These are phyloP conservation scores for Ophiostoma triangulosporum DNA, from an alignment of 2,329 filamentous ascomycete species.

Conservation along the genomic window DNA sequence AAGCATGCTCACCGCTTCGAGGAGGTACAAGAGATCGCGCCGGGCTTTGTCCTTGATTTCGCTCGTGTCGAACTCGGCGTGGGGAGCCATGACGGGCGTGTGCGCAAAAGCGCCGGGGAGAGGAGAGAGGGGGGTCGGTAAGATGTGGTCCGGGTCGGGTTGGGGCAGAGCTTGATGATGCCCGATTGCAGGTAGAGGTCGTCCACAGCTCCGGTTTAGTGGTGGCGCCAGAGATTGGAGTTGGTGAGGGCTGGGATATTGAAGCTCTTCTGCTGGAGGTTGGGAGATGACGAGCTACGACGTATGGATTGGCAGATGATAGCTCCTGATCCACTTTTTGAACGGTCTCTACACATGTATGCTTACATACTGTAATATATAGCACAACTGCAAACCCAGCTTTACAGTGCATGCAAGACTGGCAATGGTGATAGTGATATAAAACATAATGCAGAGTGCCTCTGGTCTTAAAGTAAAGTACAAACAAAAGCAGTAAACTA, in stretches of 20 bases:
- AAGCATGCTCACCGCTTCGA: conserved; percentile 82
- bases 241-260: neutral
- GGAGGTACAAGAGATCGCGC: conserved; percentile 76
- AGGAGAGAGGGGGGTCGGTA: neutral
- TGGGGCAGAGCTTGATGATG: no score
- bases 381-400: no score
- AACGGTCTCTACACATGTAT: neutral
- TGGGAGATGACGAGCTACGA: neutral
- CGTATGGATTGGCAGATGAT: neutral
- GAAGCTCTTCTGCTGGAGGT: neutral
- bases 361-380: no score
- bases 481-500: no score
- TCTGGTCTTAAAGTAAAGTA: no score
- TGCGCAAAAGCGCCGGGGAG: neutral
- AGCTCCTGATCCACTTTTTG: neutral
- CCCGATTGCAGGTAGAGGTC: neutral
- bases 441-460: no score
- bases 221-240: neutral
- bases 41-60: conserved; percentile 71
- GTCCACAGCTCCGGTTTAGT: neutral
- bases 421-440: no score
- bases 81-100: conserved; percentile 50
- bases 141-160: neutral
- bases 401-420: no score
- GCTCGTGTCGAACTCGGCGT: conserved; percentile 57